Conservation (phyloP, 2,329 filamentous ascomycete genomes). For the Aspergillus flavus region DNA sequence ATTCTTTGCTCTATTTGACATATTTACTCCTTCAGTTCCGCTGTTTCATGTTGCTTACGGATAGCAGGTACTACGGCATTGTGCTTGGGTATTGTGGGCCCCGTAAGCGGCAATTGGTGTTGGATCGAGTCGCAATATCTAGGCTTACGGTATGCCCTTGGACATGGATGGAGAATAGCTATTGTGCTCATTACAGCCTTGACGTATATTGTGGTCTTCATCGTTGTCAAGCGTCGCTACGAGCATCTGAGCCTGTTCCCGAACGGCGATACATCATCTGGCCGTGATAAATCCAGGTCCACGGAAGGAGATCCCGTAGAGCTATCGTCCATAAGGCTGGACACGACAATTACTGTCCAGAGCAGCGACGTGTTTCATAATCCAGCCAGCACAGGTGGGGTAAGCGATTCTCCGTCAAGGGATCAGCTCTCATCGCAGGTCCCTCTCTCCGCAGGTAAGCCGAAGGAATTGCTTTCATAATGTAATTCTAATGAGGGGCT, state of each 20-base stretch:
- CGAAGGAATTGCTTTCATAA: neutral
- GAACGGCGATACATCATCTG: neutral
- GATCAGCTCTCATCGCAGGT: neutral
- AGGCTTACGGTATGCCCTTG: neutral
- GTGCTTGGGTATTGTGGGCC: neutral
- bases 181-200: neutral
- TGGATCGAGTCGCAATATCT: conserved; percentile 1
- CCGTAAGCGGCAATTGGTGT: neutral
- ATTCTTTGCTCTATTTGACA: neutral
- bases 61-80: neutral
- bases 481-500: neutral
- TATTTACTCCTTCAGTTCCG: neutral
- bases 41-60: neutral
- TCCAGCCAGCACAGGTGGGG: neutral
- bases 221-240: neutral
- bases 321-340: neutral
- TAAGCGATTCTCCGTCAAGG: neutral
- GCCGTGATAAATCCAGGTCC: neutral
- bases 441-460: neutral
- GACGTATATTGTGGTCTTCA: neutral
- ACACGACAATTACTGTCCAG: neutral
- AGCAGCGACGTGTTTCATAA: neutral
- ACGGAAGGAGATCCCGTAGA: neutral
- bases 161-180: neutral
- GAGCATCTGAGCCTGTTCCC: neutral